These are phyloP conservation scores for Phialophora expanda DNA, from an alignment of 2,329 filamentous ascomycete genomes.

Conservation along the genomic window DNA sequence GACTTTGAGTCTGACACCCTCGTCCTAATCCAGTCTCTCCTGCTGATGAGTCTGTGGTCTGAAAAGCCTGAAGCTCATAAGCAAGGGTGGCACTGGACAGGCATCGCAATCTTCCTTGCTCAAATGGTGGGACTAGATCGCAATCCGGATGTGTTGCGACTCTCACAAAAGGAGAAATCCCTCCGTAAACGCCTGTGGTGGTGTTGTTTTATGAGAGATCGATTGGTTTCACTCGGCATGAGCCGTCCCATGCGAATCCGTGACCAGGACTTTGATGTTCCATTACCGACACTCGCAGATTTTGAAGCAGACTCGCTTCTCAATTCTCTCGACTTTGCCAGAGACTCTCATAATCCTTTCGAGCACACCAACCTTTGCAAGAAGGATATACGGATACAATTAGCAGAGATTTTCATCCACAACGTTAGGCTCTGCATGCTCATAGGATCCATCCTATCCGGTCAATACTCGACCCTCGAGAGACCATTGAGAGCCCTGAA, in stretches of 20 bases:
- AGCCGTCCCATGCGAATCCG: conserved; percentile 86
- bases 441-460: conserved; percentile 24
- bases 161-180: conserved; percentile 73
- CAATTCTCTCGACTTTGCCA: neutral
- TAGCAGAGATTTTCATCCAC: conserved; percentile 22
- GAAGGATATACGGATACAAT: neutral
- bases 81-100: conserved; percentile 99
- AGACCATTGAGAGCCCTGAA: neutral
- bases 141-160: conserved; percentile 74
- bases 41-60: conserved; percentile 96
- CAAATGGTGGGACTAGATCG: conserved; percentile 94
- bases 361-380: conserved; percentile 4
- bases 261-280: conserved; percentile 60
- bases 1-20: conserved; percentile 91
- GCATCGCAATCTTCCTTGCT: conserved; percentile 88
- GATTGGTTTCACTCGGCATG: conserved; percentile 79
- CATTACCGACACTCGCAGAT: conserved; percentile 17
- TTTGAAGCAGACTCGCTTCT: conserved; percentile 10
- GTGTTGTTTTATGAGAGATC: conserved; percentile 94
- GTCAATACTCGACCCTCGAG: conserved; percentile 20
- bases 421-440: conserved; percentile 24
- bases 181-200: conserved; percentile 96
- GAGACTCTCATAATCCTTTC: neutral
- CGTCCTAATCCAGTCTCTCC: conserved; percentile 80
- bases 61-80: conserved; percentile 96